Conservation (phyloP, 2,329 filamentous ascomycete species). For the Pezicula carpinea region DNA sequence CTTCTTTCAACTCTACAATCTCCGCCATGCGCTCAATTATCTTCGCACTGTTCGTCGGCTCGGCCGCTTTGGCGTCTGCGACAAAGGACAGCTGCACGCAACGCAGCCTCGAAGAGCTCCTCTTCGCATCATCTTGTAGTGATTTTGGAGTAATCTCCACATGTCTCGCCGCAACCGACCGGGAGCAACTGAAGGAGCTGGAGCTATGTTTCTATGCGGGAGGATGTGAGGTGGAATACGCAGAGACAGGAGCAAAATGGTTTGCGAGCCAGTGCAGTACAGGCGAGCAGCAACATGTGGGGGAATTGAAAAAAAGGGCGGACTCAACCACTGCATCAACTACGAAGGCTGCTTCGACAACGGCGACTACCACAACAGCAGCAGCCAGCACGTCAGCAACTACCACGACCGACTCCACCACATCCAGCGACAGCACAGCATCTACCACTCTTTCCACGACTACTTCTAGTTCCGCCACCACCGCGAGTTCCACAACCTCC, state of each 20-base stretch:
- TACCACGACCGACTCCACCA: slow-evolving; percentile 3
- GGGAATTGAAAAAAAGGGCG: slow-evolving; percentile 16
- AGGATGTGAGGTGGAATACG: slow-evolving; percentile 18
- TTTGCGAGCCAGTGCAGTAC: slow-evolving; percentile 15
- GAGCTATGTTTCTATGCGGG: slow-evolving; percentile 18
- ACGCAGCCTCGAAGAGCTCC: slow-evolving; percentile 15
- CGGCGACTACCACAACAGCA: neutral
- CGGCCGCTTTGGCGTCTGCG: slow-evolving; percentile 14
- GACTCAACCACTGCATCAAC: slow-evolving; percentile 1
- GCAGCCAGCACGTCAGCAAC: slow-evolving; percentile 6
- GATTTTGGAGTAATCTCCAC: slow-evolving; percentile 11
- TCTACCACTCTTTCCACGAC: slow-evolving; percentile 2
- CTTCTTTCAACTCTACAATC: slow-evolving; percentile 1
- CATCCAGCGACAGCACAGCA: slow-evolving; percentile 1
- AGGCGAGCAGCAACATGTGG: slow-evolving; percentile 3
- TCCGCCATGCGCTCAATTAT: slow-evolving; percentile 18
- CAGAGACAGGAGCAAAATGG: slow-evolving; percentile 14
- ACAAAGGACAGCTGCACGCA: slow-evolving; percentile 10
- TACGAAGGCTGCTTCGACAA: neutral
- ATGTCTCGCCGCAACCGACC: slow-evolving; percentile 16
- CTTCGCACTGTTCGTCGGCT: slow-evolving; percentile 13
- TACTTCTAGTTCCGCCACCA: neutral
- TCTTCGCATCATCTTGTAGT: slow-evolving; percentile 17
- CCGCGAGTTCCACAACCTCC: slow-evolving; percentile 5
- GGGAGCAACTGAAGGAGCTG: slow-evolving; percentile 14